A percentile compares a stretch with the other conserved stretches of the same genome.
Conservation (phyloP, 352 stramenopile genomes). For the Phytophthora constricta region DNA sequence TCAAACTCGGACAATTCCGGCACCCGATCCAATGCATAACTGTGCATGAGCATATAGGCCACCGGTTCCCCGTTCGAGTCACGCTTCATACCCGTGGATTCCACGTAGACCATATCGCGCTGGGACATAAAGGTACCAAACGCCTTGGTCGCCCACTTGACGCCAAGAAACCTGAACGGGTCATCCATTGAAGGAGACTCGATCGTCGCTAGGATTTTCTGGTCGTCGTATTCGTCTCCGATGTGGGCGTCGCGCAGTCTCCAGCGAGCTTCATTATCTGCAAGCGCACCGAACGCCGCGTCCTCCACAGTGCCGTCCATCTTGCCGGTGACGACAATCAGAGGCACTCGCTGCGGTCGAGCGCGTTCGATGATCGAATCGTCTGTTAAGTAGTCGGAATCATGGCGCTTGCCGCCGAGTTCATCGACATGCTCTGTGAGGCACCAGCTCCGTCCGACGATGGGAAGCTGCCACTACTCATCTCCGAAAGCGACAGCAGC, state of each 20-base stretch:
- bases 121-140: conserved; percentile 38
- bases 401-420: conserved; percentile 20
- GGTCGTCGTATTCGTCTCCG: conserved; percentile 40
- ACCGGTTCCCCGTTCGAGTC: conserved; percentile 41
- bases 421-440: conserved; percentile 29
- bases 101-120: conserved; percentile 47
- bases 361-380: conserved; percentile 35
- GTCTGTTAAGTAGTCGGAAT: conserved; percentile 43
- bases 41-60: conserved; percentile 43
- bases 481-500: conserved; percentile 17
- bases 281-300: conserved; percentile 37
- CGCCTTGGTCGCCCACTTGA: conserved; percentile 46
- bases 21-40: conserved; percentile 42
- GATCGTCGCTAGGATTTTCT: conserved; percentile 44
- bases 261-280: conserved; percentile 42
- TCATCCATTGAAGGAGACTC: conserved; percentile 31
- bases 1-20: conserved; percentile 38
- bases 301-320: conserved; percentile 49
- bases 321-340: conserved; percentile 41
- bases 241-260: conserved; percentile 45
- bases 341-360: conserved; percentile 26
- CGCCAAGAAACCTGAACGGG: conserved; percentile 50
- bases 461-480: conserved; percentile 25
- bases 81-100: conserved; percentile 37
- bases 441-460: conserved; percentile 13